Base-by-base conservation (phyloP, 176 grass and related monocot species). In the Lolium perenne region DNA sequence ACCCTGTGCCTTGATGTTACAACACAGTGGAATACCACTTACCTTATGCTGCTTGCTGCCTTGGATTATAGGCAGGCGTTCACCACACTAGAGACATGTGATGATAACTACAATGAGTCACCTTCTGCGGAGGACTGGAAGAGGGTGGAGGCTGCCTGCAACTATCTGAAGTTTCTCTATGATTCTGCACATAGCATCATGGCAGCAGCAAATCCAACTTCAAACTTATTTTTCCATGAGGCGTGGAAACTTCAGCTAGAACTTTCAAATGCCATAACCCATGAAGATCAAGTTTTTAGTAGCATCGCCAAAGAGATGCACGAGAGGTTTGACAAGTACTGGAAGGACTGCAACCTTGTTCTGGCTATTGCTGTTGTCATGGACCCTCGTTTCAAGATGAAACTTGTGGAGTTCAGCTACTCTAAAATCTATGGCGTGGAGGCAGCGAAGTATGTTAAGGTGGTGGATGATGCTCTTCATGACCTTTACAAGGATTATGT, bases 311-410 rank as follows among this genome's bases (percentile, higher is more conserved):
- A 92, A 82, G 92, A 87, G 57, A 97, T 97, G 92, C 95, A 94
- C 16, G 95, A 94, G 78, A 94, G 86, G 74, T 94, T 94, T 82
- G 95, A 97, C 83, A 97, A 97, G 77, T 97, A 94, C 83, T 94
- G 95, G 95, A 97, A 94, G 63, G 95, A 94, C 57, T 97, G 95
- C 86, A 97, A 84, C 84, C 82, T 97, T 61, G 95, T 97, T 51
- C 74, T 97, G 29, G 92, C 95, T 35, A 80, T 97, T 83, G 95
- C 92, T 68, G 95, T 94, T 46, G 92, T 92, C 23, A 97, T 97
- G 92, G 95, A 97, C 66, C 95, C 95, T 61, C 95, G 95, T 45
- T 97, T 97, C 90, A 97, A 97, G 81, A 89, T 97, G 92, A 97
- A 97, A 86, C 92, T 97, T 45, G 78, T 97, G 29, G 95, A 97